These are phyloP conservation scores for Geotrichum fermentans DNA, from an alignment of 1,139 yeast species.

Conservation along the genomic window DNA sequence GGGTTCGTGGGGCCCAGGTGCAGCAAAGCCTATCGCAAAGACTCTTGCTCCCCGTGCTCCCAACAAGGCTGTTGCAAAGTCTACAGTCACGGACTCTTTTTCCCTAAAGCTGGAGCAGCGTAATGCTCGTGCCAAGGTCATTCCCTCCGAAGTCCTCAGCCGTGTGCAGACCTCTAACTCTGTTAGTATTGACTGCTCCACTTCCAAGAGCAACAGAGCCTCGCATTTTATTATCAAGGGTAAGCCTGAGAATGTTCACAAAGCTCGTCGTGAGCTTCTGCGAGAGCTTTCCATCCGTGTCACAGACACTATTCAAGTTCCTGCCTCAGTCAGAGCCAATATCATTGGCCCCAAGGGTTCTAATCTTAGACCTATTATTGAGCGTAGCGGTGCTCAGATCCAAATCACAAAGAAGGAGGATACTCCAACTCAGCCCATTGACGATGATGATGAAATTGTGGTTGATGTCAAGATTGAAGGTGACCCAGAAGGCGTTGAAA, in stretches of 20 bases:
- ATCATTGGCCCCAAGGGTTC: constrained; percentile 90
- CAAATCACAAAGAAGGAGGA: constrained; percentile 56
- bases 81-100: constrained; percentile 16
- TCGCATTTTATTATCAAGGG: constrained; percentile 87
- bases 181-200: constrained; percentile 69
- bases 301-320: constrained; percentile 56
- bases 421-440: constrained; percentile 28
- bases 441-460: constrained; percentile 48
- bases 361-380: constrained; percentile 73
- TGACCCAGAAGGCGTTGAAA: constrained; percentile 74
- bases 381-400: constrained; percentile 64
- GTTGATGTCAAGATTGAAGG: constrained; percentile 70
- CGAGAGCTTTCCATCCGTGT: constrained; percentile 67
- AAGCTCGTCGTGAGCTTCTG: constrained; percentile 72
- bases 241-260: constrained; percentile 57
- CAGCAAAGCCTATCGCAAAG: constrained; percentile 15
- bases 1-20: constrained; percentile 18
- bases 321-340: constrained; percentile 71
- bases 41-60: constrained; percentile 10
- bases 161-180: constrained; percentile 15
- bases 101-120: constrained; percentile 18
- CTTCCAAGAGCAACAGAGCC: constrained; percentile 68
- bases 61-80: constrained; percentile 13
- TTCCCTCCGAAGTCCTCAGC: constrained; percentile 20
- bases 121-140: constrained; percentile 16